Percentiles rank a stretch among this genome's conserved stretches.
phyloP scores from a whole-genome alignment of 495 filamentous ascomycete species.

The Saxispiralis lemnorum region DNA sequence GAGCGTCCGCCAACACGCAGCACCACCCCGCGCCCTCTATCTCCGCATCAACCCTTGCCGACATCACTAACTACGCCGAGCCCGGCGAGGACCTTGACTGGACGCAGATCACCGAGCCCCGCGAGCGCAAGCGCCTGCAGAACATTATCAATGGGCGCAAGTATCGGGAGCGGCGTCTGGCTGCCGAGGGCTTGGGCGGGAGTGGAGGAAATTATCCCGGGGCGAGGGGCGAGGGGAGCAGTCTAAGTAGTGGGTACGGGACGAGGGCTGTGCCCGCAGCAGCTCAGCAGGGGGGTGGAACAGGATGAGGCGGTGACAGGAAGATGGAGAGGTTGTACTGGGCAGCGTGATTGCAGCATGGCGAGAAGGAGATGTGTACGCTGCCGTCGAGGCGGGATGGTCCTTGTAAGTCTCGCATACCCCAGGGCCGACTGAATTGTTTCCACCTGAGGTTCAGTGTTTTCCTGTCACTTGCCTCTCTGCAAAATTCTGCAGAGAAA shows the following conservation, averaged over 20 bases:
- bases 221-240: constrained; percentile 11
- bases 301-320: neutral
- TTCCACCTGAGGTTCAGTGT: too few relatives aligned
- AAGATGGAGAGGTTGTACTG: too few relatives aligned
- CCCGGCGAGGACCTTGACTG: constrained; percentile 16
- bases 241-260: constrained; percentile 13
- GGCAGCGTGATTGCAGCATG: too few relatives aligned
- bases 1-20: constrained; percentile 5
- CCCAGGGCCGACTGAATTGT: too few relatives aligned
- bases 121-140: constrained; percentile 14
- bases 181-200: constrained; percentile 12
- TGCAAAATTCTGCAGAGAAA: too few relatives aligned
- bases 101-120: constrained; percentile 14
- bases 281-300: neutral
- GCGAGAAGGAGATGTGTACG: too few relatives aligned
- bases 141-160: constrained; percentile 18
- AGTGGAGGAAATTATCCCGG: constrained; percentile 16
- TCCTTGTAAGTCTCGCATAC: too few relatives aligned
- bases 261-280: neutral
- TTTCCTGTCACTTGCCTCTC: too few relatives aligned
- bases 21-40: constrained; percentile 1
- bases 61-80: constrained; percentile 17
- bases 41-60: constrained; percentile 10
- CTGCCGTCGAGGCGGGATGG: too few relatives aligned
- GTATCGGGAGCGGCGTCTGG: constrained; percentile 13